Conservation (phyloP, 495 filamentous ascomycete species). For the Aspergillus homomorphus region DNA sequence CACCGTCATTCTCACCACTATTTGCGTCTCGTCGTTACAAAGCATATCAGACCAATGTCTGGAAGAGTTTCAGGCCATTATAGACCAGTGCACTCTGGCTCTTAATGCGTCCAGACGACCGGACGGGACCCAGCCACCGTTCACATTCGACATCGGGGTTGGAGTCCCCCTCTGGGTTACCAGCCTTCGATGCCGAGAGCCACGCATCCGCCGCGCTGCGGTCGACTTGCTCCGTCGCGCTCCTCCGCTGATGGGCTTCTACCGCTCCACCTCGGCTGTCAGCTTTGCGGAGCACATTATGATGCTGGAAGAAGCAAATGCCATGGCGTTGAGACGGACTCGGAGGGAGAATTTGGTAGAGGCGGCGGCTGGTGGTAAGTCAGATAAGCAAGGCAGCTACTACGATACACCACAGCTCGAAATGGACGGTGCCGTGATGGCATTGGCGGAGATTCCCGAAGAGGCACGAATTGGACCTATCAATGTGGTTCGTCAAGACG, state of each 20-base stretch:
- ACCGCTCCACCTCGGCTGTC: conserved; percentile 17
- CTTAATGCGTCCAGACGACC: conserved; percentile 15
- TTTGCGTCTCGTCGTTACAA: conserved; percentile 15
- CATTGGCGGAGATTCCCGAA: conserved; percentile 18
- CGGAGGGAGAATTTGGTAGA: not conserved
- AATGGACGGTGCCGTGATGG: not conserved
- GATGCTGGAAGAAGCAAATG: conserved; percentile 28
- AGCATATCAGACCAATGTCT: conserved; percentile 24
- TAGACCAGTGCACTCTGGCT: conserved; percentile 25
- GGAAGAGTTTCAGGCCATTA: conserved; percentile 27
- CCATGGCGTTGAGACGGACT: conserved; percentile 8
- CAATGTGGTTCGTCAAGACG: conserved; percentile 22
- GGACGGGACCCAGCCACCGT: conserved; percentile 30
- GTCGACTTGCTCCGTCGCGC: conserved; percentile 25
- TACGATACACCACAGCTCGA: not conserved
- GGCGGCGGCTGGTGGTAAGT: not conserved
- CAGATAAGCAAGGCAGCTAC: not conserved
- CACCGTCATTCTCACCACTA: conserved; percentile 19
- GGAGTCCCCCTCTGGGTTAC: conserved; percentile 36
- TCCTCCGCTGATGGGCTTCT: conserved; percentile 33
- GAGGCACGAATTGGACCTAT: conserved; percentile 30
- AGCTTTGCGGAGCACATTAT: conserved; percentile 24
- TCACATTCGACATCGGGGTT: conserved; percentile 37
- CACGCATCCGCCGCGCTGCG: conserved; percentile 26
- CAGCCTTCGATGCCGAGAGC: conserved; percentile 33